Evolutionary conservation across 2,329 filamentous ascomycete species (phyloP), one percentile per base, ranked within the genome.

Genomic region (Emmonsiellopsis sp.): DNA sequence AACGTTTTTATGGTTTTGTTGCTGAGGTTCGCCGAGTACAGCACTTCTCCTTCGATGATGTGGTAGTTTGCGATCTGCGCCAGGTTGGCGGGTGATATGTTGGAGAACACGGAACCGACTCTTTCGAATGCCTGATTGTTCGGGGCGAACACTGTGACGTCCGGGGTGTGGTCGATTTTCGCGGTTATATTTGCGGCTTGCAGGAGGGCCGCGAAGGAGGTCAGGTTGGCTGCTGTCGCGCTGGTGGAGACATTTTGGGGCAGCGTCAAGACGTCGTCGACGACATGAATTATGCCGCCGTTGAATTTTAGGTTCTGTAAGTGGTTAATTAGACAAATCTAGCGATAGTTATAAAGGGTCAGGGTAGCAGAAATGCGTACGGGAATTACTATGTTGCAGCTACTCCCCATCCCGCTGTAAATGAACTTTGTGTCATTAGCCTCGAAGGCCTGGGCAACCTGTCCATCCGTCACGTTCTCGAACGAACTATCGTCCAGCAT

Each of bases 41-140:
- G 71, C 1, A 83, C 74, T 7, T 73, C 73, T 45, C 76, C 76
- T 45, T 74, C 73, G 44, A 87, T 68, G 50, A 87, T 75, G 64
- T 89, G 85, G 68, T 88, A 88, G 30, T 74, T 69, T 35, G 87
- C 73, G 50, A 87, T 75, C 31, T 65, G 66, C 2, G 73, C 65
- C 1, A 86, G 71, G 11, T 80, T 66, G 4, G 74, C 65, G 0
- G 67, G 11, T 6, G 55, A 53, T n/a, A 56, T 54, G 44, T 56
- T 57, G 6, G 52, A 41, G 4, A 57, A 50, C 13, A 51, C 44
- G n/a, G 55, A 55, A 4, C 52, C 52, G 16, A 59, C 45, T 40
- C 52, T 41, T 26, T 43, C 45, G 37, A 57, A 59, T 34, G 52
- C 55, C 31, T 57, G 38, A 16, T 59, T 57, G 26, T 26, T 50